Conservation (phyloP, 2,329 filamentous ascomycete species). For the Aspergillus japonicus region DNA sequence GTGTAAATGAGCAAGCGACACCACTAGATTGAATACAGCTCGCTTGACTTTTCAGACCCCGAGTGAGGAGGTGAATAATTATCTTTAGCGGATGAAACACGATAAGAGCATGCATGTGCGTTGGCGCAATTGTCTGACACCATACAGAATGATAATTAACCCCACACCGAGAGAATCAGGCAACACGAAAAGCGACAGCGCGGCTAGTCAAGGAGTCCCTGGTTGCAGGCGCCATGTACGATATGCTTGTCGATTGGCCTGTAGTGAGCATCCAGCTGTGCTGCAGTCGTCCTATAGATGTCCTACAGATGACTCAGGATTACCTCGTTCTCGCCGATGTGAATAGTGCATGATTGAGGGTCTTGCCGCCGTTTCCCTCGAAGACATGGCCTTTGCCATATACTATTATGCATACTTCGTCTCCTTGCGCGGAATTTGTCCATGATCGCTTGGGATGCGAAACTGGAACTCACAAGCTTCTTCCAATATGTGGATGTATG, state of each 20-base stretch:
- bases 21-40: background rate
- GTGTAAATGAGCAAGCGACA: background rate
- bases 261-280: background rate
- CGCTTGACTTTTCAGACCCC: background rate
- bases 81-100: background rate
- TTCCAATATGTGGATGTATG: background rate
- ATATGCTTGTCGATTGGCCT: constrained; percentile 14
- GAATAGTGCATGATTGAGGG: background rate
- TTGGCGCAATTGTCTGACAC: background rate
- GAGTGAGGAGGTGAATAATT: background rate
- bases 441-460: too few relatives aligned
- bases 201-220: background rate
- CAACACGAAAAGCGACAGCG: constrained; percentile 3
- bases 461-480: background rate
- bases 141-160: background rate
- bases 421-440: too few relatives aligned
- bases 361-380: background rate
- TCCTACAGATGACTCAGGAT: background rate
- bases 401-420: too few relatives aligned
- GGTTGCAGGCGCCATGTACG: constrained; percentile 8
- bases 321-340: background rate
- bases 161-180: constrained; percentile 12
- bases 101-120: background rate
- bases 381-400: too few relatives aligned
- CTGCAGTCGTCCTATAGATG: background rate